Evolutionary conservation across 2,329 filamentous ascomycete genomes (phyloP).

Genomic region (Colletotrichum karsti): DNA sequence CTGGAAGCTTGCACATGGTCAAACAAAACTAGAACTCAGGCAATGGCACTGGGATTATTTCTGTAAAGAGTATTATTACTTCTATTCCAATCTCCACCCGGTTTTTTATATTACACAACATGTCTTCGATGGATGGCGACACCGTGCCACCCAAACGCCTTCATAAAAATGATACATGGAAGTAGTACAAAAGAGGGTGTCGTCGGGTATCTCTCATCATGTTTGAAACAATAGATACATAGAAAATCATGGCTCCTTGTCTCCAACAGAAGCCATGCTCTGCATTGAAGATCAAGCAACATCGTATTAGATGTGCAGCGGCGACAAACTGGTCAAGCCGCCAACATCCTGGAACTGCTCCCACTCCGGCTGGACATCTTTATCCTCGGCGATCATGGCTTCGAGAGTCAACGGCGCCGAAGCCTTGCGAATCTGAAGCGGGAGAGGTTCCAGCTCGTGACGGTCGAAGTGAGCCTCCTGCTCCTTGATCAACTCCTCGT

Average conservation of each 20-base stretch:
- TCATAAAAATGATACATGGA: not conserved
- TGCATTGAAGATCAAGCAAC: not conserved
- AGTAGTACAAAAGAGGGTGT: constrained; percentile 16
- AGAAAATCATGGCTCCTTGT: not conserved
- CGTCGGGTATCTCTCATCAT: constrained; percentile 27
- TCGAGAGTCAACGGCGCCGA: constrained; percentile 20
- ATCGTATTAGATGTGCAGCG: constrained; percentile 3
- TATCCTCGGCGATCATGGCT: constrained; percentile 24
- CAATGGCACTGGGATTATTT: too few relatives aligned
- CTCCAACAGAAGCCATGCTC: not conserved
- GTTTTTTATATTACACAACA: not conserved
- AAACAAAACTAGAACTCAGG: too few relatives aligned
- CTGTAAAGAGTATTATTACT: too few relatives aligned
- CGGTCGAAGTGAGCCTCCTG: constrained; percentile 27
- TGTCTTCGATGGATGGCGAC: not conserved
- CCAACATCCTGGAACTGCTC: constrained; percentile 57
- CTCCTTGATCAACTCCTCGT: constrained; percentile 35
- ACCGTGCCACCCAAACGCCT: not conserved
- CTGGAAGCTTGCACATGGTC: too few relatives aligned
- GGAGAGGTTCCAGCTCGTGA: constrained; percentile 21
- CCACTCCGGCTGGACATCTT: constrained; percentile 48
- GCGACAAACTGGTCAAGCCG: constrained; percentile 43
- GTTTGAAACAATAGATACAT: constrained; percentile 21
- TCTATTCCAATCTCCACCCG: too few relatives aligned
- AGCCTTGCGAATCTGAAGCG: constrained; percentile 32